Evolutionary conservation across 192 early-diverging fungal genomes (phyloP), one percentile per base, ranked within the genome.

Genomic region (Umbelopsis ramanniana): DNA sequence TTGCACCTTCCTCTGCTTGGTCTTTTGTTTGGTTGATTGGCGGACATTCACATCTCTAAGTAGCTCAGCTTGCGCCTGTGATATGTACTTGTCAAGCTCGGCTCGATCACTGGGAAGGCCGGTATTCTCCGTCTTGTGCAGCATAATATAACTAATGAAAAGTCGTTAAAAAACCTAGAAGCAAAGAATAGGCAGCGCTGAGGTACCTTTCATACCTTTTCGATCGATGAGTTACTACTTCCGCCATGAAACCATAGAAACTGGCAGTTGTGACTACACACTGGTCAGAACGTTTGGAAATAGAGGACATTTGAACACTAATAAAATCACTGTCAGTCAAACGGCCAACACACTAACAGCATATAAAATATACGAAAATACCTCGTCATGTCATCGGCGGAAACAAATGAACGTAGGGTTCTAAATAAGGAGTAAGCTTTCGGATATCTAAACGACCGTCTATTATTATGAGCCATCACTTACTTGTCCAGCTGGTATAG

Each of bases 401-500:
- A 17, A 21, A 19, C 48, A 19, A 50, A 50, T 17, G 15, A 8
- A 50, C 17, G 48, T 6, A 50, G 15, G 6, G 48, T 6, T 50
- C 48, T 50, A 50, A 50, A 50, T 21, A 50, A 0, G 19, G n/a
- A 50, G 19, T 17, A 50, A 50, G 48, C 9, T n/a, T 46, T 6
- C 48, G 5, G 15, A 50, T 50, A 50, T 50, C 6, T n/a, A 15
- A 21, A 12, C 6, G 40, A 5, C 3, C 6, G 11, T 11, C 8
- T 2, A 0, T 11, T 12, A 43, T 43, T 0, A 43, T 12, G 40
- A 43, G 40, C 40, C 6, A 43, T 15, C n/a, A 50, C 48, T 17
- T 50, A 63, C 57, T 37, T 35, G 57, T 63, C 57, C 15, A 63
- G 57, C 33, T 63, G 57, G 26, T 63, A 63, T 35, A 63, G 6